phyloP scores from a whole-genome alignment of 2,329 filamentous ascomycete genomes.

The Neonectria magnoliae region DNA sequence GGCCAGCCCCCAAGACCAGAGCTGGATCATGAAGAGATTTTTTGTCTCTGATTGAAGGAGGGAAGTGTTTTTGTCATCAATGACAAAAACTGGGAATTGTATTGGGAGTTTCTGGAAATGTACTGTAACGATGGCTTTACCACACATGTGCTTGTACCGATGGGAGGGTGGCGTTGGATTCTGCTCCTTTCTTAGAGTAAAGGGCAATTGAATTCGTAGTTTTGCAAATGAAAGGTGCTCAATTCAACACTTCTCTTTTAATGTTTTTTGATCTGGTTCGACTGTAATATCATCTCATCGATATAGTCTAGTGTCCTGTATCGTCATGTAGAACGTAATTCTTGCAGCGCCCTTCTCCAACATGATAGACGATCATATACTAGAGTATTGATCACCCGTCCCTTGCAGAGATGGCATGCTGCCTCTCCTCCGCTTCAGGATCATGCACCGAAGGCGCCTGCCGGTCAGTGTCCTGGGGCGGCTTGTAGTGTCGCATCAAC shows the following conservation, averaged over 20 bases:
- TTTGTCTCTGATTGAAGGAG: background rate
- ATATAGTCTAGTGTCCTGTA: background rate
- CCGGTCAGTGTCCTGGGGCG: constrained; percentile 58
- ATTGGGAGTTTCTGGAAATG: constrained; percentile 30
- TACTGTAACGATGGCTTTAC: constrained; percentile 9
- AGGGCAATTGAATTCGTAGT: background rate
- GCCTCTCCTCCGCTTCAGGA: constrained; percentile 42
- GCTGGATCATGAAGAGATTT: background rate
- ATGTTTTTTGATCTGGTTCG: background rate
- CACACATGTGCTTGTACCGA: constrained; percentile 14
- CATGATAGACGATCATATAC: background rate
- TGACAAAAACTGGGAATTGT: constrained; percentile 14
- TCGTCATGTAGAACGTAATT: background rate
- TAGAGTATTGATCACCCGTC: constrained; percentile 24
- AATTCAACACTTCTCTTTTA: background rate
- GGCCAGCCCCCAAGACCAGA: background rate
- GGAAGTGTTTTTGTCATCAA: background rate
- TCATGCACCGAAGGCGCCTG: constrained; percentile 57
- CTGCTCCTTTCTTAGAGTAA: constrained; percentile 21
- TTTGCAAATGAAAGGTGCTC: background rate
- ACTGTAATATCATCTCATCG: background rate
- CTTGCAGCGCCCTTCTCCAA: constrained; percentile 3
- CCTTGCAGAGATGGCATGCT: constrained; percentile 34
- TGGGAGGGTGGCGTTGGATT: constrained; percentile 21
- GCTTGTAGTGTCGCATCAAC: constrained; percentile 73